Evolutionary conservation across 78 protist genomes (phyloP).

Genomic region (Paulinella micropora): DNA sequence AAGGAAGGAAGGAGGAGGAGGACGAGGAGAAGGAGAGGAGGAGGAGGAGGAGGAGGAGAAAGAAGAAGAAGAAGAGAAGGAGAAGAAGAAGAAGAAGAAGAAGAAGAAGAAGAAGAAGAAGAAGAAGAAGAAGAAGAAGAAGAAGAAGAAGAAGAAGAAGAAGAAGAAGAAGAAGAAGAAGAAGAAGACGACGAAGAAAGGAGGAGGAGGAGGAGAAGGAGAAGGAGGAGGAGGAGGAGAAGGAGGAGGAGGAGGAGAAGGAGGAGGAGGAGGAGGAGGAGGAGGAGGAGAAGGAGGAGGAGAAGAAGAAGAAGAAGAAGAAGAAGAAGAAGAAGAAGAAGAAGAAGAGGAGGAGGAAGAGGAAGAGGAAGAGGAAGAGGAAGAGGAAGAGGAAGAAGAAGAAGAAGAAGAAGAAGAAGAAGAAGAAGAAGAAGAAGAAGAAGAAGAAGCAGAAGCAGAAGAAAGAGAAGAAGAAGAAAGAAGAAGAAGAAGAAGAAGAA

Average conservation of each 20-base stretch:
- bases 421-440: neutral
- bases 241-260: neutral
- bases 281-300: neutral
- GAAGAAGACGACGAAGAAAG: neutral
- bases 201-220: neutral
- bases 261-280: neutral
- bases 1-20: neutral
- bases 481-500: neutral
- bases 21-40: neutral
- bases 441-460: neutral
- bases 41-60: neutral
- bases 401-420: neutral
- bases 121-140: neutral
- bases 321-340: neutral
- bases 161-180: neutral
- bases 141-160: neutral
- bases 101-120: neutral
- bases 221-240: neutral
- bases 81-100: neutral
- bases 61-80: neutral
- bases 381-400: neutral
- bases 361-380: neutral
- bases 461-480: neutral
- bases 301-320: neutral
- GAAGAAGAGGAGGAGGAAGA: neutral